Evolutionary conservation across 1,284 basidiomycete species (phyloP), one percentile per base, ranked within the genome.

Genomic region (Malassezia psittaci): DNA sequence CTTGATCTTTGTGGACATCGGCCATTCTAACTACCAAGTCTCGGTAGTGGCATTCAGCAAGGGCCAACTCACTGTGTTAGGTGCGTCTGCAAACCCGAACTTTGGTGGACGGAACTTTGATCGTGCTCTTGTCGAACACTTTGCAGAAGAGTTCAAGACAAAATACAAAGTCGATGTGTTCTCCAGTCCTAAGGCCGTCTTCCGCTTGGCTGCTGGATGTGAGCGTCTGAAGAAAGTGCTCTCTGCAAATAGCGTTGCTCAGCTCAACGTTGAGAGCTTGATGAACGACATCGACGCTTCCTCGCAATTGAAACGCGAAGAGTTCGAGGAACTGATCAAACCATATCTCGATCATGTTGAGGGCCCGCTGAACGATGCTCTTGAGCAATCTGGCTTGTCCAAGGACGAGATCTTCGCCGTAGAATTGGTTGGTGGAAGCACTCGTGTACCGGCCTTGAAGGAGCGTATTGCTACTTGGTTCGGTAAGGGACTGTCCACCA

Each of bases 181-280:
- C 46, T 71, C 68, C 58, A 72, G 62, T 60, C 66, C 66, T 49
- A 72, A 72, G 63, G 68, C 71, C 53, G 65, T 65, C 60, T 72
- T 72, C 71, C 69, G 71, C 53, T 63, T 74, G 35, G 60, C 63
- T 16, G 64, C 71, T 45, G 71, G 69, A 40, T 74, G 71, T 58
- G 71, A 74, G 63, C 66, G 69, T 38, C 60, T 74, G 53, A 74
- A 74, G 57, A 74, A 74, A 66, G 71, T 74, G n/a, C 67, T 74
- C 10, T 74, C 71, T 18, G 71, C 71, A 59, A 74, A 74, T 66
- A 59, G 67, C 7, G 48, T 74, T 38, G 71, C 71, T 36, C 71
- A 70, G 19, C 62, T 74, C 52, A 74, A 74, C 56, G 71, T 74
- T 56, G 71, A 74, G 62, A 68, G 65, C 55, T 49, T 74, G 42